Evolutionary conservation across 176 grass and related monocot species (phyloP).

Genomic region (Ensete glaucum): DNA sequence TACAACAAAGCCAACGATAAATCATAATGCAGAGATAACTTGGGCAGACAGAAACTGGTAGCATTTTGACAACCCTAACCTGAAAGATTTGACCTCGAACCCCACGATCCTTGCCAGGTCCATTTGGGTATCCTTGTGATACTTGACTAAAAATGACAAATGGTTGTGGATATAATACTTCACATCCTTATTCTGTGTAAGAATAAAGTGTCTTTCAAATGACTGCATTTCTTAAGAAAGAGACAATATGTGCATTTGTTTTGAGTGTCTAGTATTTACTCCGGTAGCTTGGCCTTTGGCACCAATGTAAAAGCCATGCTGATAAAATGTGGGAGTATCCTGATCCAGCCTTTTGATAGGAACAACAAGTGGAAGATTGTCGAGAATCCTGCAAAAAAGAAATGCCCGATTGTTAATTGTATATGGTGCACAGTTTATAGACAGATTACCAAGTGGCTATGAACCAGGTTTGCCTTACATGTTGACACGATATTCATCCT

Average conservation of each 20-base stretch:
- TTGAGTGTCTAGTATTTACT: neutral
- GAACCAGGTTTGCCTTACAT: conserved; percentile 4
- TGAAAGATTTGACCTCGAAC: conserved; percentile 17
- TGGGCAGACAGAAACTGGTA: neutral
- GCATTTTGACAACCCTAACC: neutral
- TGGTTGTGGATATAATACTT: conserved; percentile 13
- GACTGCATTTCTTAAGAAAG: neutral
- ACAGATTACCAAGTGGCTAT: neutral
- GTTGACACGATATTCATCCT: conserved; percentile 15
- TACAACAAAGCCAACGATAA: neutral
- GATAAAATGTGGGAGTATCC: neutral
- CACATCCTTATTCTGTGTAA: conserved; percentile 2
- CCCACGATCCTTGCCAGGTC: conserved; percentile 19
- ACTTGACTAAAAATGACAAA: conserved; percentile 14
- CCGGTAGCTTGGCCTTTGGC: conserved; percentile 6
- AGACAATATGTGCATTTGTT: neutral
- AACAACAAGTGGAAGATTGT: conserved; percentile 21
- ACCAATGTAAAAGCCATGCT: conserved; percentile 6
- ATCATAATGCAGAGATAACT: neutral
- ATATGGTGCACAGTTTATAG: neutral
- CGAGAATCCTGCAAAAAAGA: conserved; percentile 10
- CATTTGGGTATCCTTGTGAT: conserved; percentile 2
- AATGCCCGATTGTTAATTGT: neutral
- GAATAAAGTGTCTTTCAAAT: neutral
- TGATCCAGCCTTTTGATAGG: conserved; percentile 9